Conservation (phyloP, 2,329 filamentous ascomycete species). For the Fusarium sp. region DNA sequence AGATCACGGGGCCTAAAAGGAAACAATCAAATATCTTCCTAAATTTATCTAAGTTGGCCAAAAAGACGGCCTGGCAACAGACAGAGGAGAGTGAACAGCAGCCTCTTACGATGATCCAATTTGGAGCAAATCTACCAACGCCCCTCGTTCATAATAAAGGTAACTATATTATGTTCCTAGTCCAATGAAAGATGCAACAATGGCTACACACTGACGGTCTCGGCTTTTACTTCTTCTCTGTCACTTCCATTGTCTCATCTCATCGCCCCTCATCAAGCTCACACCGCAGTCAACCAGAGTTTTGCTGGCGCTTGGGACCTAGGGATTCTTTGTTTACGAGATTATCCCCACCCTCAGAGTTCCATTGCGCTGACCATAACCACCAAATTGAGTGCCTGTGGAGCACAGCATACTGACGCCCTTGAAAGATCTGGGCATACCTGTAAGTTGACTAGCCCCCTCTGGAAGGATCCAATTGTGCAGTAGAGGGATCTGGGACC, state of each 20-base stretch:
- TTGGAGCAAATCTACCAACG: neutral
- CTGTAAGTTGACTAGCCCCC: conserved; percentile 18
- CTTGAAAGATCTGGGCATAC: conserved; percentile 17
- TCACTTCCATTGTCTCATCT: conserved; percentile 19
- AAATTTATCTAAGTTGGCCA: neutral
- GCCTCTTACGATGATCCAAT: neutral
- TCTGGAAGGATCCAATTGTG: conserved; percentile 9
- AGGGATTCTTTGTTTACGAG: conserved; percentile 15
- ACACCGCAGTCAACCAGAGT: conserved; percentile 1
- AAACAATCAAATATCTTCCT: neutral
- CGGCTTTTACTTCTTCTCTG: conserved; percentile 7
- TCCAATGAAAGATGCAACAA: conserved; percentile 3
- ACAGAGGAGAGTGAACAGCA: neutral
- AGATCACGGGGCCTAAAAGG: neutral
- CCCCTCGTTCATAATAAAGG: neutral
- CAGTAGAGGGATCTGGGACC: conserved; percentile 12
- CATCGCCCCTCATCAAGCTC: conserved; percentile 12
- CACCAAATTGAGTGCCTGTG: conserved; percentile 18
- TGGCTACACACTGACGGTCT: conserved; percentile 11
- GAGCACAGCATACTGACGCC: conserved; percentile 13
- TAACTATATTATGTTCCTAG: neutral
- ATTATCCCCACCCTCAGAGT: conserved; percentile 29
- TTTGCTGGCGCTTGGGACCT: conserved; percentile 5
- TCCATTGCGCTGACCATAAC: conserved; percentile 32
- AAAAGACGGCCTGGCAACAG: neutral